Conservation (phyloP, 2,329 filamentous ascomycete genomes). For the Penicillium sp. region DNA sequence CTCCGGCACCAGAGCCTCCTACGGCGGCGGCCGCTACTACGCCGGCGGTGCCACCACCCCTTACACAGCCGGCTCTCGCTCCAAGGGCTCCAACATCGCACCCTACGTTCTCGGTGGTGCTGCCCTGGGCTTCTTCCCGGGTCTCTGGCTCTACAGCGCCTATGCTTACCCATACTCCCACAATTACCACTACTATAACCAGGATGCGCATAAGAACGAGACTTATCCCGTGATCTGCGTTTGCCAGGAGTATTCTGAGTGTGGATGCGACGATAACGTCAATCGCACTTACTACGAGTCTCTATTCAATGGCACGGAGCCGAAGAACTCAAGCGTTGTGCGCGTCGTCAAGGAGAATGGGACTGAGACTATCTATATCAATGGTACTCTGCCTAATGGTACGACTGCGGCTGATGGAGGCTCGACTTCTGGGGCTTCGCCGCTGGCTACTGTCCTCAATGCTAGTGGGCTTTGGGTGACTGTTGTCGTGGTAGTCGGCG, state of each 20-base stretch:
- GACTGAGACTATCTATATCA: slow-evolving; percentile 48
- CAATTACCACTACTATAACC: slow-evolving; percentile 50
- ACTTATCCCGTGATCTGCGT: slow-evolving; percentile 57
- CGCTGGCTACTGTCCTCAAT: slow-evolving; percentile 26
- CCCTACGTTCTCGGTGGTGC: slow-evolving; percentile 52
- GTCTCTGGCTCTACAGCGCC: slow-evolving; percentile 56
- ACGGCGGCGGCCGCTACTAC: slow-evolving; percentile 56
- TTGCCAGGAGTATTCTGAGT: slow-evolving; percentile 56
- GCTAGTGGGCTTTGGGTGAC: slow-evolving; percentile 47
- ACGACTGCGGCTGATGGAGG: slow-evolving; percentile 41
- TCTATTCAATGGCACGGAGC: slow-evolving; percentile 44
- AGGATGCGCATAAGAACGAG: slow-evolving; percentile 49
- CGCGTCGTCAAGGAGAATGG: slow-evolving; percentile 44
- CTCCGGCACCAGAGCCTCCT: slow-evolving; percentile 38
- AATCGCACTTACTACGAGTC: slow-evolving; percentile 46
- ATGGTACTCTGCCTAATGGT: slow-evolving; percentile 49
- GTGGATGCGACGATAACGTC: slow-evolving; percentile 58
- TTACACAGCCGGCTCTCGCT: slow-evolving; percentile 49
- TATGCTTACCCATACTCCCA: slow-evolving; percentile 58
- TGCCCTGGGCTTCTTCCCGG: slow-evolving; percentile 52
- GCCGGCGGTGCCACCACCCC: slow-evolving; percentile 55
- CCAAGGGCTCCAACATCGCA: slow-evolving; percentile 49
- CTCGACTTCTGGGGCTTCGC: slow-evolving; percentile 16
- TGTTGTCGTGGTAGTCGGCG: slow-evolving; percentile 36
- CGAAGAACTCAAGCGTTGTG: slow-evolving; percentile 41